These are phyloP conservation scores for Microcyclospora pomicola DNA, from an alignment of 2,329 filamentous ascomycete genomes.

Conservation along the genomic window DNA sequence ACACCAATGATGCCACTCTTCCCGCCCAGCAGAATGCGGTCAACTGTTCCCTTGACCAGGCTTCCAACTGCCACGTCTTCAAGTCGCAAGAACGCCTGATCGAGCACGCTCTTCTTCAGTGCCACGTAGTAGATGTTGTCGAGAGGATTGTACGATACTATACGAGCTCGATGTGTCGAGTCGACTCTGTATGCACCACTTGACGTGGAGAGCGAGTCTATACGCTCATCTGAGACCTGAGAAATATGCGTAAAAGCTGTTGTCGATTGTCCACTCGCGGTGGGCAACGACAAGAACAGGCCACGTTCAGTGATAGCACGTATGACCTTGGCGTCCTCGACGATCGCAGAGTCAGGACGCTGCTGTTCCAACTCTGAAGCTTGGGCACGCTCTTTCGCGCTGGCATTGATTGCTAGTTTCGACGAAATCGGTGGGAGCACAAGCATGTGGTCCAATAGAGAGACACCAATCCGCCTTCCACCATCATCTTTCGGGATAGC, in stretches of 20 bases:
- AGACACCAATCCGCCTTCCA: constrained; percentile 73
- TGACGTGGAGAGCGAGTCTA: constrained; percentile 65
- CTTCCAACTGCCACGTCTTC: constrained; percentile 77
- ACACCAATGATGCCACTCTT: constrained; percentile 67
- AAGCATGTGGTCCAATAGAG: constrained; percentile 71
- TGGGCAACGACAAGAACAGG: constrained; percentile 60
- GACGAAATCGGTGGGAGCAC: constrained; percentile 39
- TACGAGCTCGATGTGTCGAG: constrained; percentile 64
- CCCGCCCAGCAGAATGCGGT: constrained; percentile 70
- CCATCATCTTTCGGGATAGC: constrained; percentile 63
- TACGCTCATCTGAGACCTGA: constrained; percentile 73
- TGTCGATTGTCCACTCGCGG: not conserved
- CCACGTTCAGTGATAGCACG: constrained; percentile 71
- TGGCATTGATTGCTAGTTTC: constrained; percentile 23
- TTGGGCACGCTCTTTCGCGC: constrained; percentile 13
- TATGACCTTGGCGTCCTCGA: constrained; percentile 65
- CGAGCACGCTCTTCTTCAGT: constrained; percentile 65
- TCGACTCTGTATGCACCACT: constrained; percentile 67
- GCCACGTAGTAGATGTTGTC: constrained; percentile 80
- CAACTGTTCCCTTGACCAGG: constrained; percentile 67
- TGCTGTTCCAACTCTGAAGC: constrained; percentile 27
- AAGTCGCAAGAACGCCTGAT: constrained; percentile 79
- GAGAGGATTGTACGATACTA: constrained; percentile 74
- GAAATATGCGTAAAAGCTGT: constrained; percentile 82
- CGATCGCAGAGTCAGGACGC: constrained; percentile 57